These are phyloP conservation scores for Suhomyces coccinellae DNA, from an alignment of 1,139 yeast species.

Conservation along the genomic window DNA sequence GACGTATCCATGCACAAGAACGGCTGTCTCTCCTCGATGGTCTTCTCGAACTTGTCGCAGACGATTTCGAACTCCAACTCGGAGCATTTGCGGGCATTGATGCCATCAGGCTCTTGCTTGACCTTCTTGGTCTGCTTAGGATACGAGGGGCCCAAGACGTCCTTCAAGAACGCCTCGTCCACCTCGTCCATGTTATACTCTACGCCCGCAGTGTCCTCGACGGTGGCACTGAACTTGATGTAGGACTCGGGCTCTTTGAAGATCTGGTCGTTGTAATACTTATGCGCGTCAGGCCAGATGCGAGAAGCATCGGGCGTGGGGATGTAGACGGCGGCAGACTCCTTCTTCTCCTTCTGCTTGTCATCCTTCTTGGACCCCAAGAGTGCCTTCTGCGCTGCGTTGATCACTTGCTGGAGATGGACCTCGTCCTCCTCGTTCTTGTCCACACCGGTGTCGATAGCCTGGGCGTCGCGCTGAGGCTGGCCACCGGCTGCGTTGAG, in stretches of 20 bases:
- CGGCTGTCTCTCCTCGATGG: constrained; percentile 81
- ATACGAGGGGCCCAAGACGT: constrained; percentile 38
- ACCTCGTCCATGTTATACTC: constrained; percentile 88
- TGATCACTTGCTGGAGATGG: constrained; percentile 87
- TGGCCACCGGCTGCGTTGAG: constrained; percentile 43
- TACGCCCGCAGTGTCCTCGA: constrained; percentile 88
- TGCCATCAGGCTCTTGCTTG: constrained; percentile 18
- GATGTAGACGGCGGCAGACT: constrained; percentile 57
- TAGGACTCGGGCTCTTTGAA: constrained; percentile 77
- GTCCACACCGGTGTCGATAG: constrained; percentile 96
- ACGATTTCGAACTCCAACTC: constrained; percentile 87
- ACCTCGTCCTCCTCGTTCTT: constrained; percentile 97
- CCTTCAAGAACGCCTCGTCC: constrained; percentile 67
- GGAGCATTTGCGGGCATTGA: constrained; percentile 39
- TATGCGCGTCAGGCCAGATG: constrained; percentile 73
- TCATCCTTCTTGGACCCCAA: constrained; percentile 31
- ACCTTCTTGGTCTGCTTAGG: constrained; percentile 23
- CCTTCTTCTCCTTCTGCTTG: constrained; percentile 35
- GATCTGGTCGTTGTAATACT: constrained; percentile 62
- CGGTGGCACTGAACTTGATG: constrained; percentile 89
- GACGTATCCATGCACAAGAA: constrained; percentile 82
- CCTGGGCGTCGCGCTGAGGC: constrained; percentile 81
- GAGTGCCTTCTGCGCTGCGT: constrained; percentile 69
- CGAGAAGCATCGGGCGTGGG: constrained; percentile 97
- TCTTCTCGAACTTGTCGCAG: constrained; percentile 71